phyloP scores from a whole-genome alignment of 78 protist genomes.

The Dictyostelium purpureum region DNA sequence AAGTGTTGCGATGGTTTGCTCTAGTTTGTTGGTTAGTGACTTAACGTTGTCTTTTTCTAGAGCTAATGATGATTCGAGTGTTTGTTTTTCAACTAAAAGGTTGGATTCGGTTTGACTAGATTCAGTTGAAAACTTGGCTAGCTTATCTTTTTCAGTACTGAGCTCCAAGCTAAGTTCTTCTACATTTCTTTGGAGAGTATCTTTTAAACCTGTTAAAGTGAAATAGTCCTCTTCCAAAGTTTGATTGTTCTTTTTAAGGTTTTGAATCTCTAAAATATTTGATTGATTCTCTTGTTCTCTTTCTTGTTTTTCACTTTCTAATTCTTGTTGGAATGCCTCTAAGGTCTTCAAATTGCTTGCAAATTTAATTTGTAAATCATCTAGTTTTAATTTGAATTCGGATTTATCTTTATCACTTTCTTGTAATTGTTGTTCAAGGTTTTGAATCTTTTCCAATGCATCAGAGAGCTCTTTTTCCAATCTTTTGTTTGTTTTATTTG shows the following conservation, averaged over 20 bases:
- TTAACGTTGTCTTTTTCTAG: not conserved
- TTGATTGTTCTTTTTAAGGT: not conserved
- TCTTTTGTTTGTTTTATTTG: not conserved
- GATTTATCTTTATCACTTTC: not conserved
- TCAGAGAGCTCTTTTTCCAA: conserved; percentile 1
- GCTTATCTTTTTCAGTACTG: not conserved
- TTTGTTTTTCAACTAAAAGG: not conserved
- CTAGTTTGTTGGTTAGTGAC: not conserved
- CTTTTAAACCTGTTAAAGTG: conserved; percentile 3
- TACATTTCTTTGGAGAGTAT: conserved; percentile 9
- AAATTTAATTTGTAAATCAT: not conserved
- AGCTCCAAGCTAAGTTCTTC: conserved; percentile 6
- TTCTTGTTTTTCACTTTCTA: not conserved
- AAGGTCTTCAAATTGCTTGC: not conserved
- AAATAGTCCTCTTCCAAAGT: conserved; percentile 17
- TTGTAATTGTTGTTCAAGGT: not conserved
- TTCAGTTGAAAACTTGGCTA: not conserved
- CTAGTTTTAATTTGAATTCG: not conserved
- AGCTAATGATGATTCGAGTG: not conserved
- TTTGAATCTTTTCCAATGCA: not conserved
- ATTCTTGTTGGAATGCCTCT: conserved; percentile 5
- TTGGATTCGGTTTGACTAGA: not conserved
- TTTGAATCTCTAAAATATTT: not conserved
- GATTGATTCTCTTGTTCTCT: not conserved
- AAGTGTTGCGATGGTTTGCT: not conserved